Conservation (phyloP, 2,329 filamentous ascomycete genomes). For the Aspergillus arachidicola region DNA sequence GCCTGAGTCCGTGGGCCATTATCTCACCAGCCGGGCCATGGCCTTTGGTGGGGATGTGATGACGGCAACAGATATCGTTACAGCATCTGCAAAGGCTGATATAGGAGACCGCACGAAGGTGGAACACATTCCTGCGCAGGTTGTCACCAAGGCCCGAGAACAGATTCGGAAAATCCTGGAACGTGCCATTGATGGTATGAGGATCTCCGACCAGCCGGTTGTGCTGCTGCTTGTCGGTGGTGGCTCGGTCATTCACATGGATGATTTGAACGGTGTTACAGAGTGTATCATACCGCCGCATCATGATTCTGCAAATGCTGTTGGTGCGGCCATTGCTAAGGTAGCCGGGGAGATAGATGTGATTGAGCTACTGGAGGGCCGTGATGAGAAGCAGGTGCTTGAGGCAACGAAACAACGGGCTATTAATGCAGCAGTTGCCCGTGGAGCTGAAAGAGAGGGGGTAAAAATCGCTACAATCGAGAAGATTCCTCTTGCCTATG, state of each 20-base stretch:
- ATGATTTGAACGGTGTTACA: not conserved
- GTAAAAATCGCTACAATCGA: conserved; percentile 42
- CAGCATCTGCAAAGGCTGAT: conserved; percentile 23
- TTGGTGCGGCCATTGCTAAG: conserved; percentile 64
- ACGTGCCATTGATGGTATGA: not conserved
- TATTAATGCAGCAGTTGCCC: not conserved
- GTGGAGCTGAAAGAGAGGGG: conserved; percentile 37
- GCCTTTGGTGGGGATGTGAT: conserved; percentile 60
- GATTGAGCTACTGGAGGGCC: not conserved
- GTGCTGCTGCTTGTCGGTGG: conserved; percentile 64
- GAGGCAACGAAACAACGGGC: not conserved
- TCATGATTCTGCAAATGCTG: conserved; percentile 63
- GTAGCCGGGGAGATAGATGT: conserved; percentile 46
- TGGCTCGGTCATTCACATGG: conserved; percentile 41
- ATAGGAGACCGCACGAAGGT: not conserved
- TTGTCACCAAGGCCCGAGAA: not conserved
- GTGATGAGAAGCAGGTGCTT: conserved; percentile 32
- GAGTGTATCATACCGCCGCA: not conserved
- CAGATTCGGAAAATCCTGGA: not conserved
- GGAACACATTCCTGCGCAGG: not conserved
- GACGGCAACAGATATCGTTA: conserved; percentile 62
- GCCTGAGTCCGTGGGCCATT: conserved; percentile 64
- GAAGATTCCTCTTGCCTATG: conserved; percentile 41
- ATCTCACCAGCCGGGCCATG: conserved; percentile 55
- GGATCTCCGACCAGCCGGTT: not conserved